phyloP scores from a whole-genome alignment of 805 yeast genomes.

The Metschnikowia lunata region DNA sequence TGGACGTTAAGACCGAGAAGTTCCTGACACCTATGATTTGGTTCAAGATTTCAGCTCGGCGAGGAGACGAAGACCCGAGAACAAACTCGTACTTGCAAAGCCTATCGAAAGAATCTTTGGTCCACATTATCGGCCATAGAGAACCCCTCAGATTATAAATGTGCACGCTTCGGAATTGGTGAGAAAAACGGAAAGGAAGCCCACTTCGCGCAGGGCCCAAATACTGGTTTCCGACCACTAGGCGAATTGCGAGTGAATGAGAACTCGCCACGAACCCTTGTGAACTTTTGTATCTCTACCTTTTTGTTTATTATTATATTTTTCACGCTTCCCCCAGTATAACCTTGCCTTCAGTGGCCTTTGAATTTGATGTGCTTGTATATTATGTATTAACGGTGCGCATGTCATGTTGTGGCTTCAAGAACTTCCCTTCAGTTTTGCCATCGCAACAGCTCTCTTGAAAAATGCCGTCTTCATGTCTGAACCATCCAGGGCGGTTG shows the following conservation, averaged over 20 bases:
- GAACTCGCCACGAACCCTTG: too few relatives aligned
- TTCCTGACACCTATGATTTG: slow-evolving; percentile 46
- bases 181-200: background rate
- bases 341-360: too few relatives aligned
- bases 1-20: slow-evolving; percentile 51
- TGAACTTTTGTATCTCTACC: too few relatives aligned
- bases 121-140: slow-evolving; percentile 9
- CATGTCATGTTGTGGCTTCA: too few relatives aligned
- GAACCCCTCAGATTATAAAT: too few relatives aligned
- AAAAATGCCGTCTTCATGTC: slow-evolving; percentile 20
- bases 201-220: background rate
- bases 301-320: too few relatives aligned
- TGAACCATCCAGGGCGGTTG: slow-evolving; percentile 12
- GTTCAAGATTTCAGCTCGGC: slow-evolving; percentile 67
- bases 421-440: slow-evolving; percentile 1
- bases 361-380: too few relatives aligned
- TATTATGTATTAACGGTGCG: too few relatives aligned
- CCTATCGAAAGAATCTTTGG: background rate
- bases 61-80: slow-evolving; percentile 81
- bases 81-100: slow-evolving; percentile 35
- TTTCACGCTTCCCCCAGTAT: too few relatives aligned
- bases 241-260: background rate
- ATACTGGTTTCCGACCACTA: background rate
- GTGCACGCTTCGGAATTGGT: too few relatives aligned
- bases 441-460: slow-evolving; percentile 19